Evolutionary conservation across 1,284 basidiomycete genomes (phyloP), one percentile per base, ranked within the genome.

Genomic region (Sutorius eximius): DNA sequence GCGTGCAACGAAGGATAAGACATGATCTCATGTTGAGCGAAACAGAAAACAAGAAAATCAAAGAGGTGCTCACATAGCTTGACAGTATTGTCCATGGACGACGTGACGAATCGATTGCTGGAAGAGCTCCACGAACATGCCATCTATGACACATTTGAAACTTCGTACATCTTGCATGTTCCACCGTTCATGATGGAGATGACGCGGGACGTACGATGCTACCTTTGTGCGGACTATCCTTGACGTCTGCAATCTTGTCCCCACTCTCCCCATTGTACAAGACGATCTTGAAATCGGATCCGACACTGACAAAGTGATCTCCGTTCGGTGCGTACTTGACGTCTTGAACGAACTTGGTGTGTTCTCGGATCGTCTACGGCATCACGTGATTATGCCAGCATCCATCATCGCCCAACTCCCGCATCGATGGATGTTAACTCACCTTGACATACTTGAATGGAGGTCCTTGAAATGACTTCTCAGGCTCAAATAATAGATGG

Each of bases 291-390:
- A 82, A 85, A 73, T 99, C 97, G 5, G 93, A 92, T 29, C 94
- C 96, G 15, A 93, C 94, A 45, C 93, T 95, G 15, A 86, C 90
- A 68, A 98, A 98, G 24, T 86, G 76, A 45, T 88, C 83, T 4
- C 94, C 95, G 33, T 86, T 86, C 0, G 88, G 86, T 0, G 93
- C 81, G 68, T 87, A 98, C 52, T 85, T 83, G 22, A 98, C 85
- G 56, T 98, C 93, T 71, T 98, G 94, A 5, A 99, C 93, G 69
- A 98, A 99, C 68, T 91, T 92, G 3, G 88, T 89, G 71, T 99
- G 97, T 0, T 89, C 91, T 66, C 85, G 87, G 71, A 95, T 89
- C n/a, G 85, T 86, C 86, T 89, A n/a, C n/a, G 48, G 32, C 7
- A 18, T 44, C 13, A 9, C 5, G 7, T 34, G 22, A 45, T 16